These are phyloP conservation scores for Fraxinus xanthoxyloides DNA, from an alignment of 305 asterid species.

Conservation along the genomic window DNA sequence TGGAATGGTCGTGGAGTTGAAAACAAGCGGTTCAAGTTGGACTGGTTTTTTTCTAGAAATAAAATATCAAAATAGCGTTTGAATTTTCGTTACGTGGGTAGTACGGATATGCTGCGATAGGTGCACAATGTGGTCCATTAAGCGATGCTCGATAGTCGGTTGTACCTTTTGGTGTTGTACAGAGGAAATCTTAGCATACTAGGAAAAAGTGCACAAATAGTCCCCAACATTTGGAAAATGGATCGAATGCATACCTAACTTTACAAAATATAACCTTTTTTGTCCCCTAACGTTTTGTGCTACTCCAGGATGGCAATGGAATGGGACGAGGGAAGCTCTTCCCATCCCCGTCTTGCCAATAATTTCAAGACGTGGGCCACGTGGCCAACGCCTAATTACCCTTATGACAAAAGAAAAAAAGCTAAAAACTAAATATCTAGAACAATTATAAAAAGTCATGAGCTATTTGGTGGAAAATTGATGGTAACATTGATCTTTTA, in stretches of 20 bases:
- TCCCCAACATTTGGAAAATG: neutral
- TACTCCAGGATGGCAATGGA: neutral
- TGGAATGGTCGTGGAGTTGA: neutral
- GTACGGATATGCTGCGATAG: conserved; percentile 20
- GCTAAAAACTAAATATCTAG: no score
- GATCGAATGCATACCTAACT: neutral
- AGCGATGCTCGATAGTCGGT: neutral
- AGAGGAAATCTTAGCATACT: neutral
- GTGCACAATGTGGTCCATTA: neutral
- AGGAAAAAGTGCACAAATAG: neutral
- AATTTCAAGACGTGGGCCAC: neutral
- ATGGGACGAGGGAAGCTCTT: neutral
- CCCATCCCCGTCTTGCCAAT: neutral
- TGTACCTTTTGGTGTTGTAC: neutral
- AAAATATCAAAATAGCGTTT: neutral
- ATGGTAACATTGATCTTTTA: neutral
- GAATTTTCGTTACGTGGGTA: neutral
- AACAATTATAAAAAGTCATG: neutral
- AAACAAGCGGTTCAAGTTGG: conserved; percentile 27
- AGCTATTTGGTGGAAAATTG: neutral
- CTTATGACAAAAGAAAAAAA: neutral
- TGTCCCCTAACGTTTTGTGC: neutral
- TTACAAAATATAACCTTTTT: neutral
- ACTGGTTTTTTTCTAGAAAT: conserved; percentile 25
- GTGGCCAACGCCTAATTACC: neutral